phyloP scores from a whole-genome alignment of 306 rosid species.

The Acacia confusa region DNA sequence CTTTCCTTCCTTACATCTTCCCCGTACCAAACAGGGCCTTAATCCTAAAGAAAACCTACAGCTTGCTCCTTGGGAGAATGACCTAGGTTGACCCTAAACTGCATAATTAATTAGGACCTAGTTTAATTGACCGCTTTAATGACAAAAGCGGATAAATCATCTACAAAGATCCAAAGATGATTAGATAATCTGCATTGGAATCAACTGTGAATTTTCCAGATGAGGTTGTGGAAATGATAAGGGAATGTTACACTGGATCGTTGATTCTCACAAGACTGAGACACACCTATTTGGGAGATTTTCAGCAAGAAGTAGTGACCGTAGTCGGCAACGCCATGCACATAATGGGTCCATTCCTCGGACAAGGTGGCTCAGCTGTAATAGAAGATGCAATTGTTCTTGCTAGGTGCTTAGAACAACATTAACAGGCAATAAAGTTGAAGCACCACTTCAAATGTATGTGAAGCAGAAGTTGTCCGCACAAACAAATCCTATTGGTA shows the following conservation, averaged over 20 bases:
- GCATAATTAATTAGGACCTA: no score
- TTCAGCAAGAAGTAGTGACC: not conserved
- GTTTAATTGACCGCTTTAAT: no score
- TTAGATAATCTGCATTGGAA: not conserved
- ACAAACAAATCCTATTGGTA: not conserved
- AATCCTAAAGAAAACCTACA: no score
- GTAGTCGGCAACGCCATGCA: not conserved
- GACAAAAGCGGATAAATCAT: no score
- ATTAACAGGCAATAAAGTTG: not conserved
- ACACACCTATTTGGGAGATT: not conserved
- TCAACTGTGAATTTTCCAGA: not conserved
- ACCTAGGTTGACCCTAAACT: no score
- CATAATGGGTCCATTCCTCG: not conserved
- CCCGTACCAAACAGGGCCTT: no score
- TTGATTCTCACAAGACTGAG: not conserved
- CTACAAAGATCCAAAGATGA: not conserved
- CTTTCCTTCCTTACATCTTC: no score
- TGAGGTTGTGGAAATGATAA: not conserved
- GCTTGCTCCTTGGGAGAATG: no score
- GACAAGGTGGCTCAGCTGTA: not conserved
- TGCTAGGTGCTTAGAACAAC: not conserved
- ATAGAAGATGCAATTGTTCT: not conserved
- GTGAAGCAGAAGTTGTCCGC: not conserved
- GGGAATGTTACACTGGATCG: not conserved
- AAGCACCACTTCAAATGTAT: not conserved